Conservation (phyloP, 768 basidiomycete species). For the Phanerochaete sordida region DNA sequence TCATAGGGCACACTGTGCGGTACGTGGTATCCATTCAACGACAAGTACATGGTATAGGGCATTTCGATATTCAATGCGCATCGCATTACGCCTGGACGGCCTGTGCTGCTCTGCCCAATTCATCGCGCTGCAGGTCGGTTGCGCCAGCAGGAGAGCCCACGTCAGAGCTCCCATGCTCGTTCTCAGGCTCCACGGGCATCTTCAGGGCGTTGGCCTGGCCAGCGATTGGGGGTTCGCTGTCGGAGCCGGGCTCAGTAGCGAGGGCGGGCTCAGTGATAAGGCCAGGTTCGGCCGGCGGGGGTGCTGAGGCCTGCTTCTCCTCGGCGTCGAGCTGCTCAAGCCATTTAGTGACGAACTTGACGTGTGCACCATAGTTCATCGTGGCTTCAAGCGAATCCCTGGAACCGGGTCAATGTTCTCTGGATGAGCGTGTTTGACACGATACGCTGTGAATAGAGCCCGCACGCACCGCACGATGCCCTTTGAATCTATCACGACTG, state of each 20-base stretch:
- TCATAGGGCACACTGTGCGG: not conserved
- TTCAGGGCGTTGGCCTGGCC: slow-evolving; percentile 8
- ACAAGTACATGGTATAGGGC: not conserved
- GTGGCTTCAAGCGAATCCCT: slow-evolving; percentile 61
- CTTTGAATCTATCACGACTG: slow-evolving; percentile 71
- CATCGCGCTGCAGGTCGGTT: not conserved
- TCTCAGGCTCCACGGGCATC: not conserved
- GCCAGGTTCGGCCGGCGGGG: slow-evolving; percentile 13
- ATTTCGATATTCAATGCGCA: not conserved
- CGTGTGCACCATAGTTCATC: slow-evolving; percentile 61
- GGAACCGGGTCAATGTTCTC: slow-evolving; percentile 1
- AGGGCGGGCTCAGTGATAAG: slow-evolving; percentile 12
- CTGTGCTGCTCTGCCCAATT: slow-evolving; percentile 11
- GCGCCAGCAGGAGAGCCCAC: not conserved
- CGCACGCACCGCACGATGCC: slow-evolving; percentile 58
- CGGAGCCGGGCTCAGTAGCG: slow-evolving; percentile 4
- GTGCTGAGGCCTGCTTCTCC: slow-evolving; percentile 22
- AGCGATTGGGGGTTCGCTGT: not conserved
- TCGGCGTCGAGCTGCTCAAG: slow-evolving; percentile 50
- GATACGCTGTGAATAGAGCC: not conserved
- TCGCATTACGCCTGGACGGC: slow-evolving; percentile 10
- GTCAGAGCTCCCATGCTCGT: slow-evolving; percentile 7
- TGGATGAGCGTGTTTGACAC: not conserved
- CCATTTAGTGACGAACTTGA: slow-evolving; percentile 69
- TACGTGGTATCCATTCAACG: not conserved